Percentiles rank a stretch among this genome's conserved stretches.
Conservation (phyloP, 148 eudicot species). For the Pouteria glomerata region DNA sequence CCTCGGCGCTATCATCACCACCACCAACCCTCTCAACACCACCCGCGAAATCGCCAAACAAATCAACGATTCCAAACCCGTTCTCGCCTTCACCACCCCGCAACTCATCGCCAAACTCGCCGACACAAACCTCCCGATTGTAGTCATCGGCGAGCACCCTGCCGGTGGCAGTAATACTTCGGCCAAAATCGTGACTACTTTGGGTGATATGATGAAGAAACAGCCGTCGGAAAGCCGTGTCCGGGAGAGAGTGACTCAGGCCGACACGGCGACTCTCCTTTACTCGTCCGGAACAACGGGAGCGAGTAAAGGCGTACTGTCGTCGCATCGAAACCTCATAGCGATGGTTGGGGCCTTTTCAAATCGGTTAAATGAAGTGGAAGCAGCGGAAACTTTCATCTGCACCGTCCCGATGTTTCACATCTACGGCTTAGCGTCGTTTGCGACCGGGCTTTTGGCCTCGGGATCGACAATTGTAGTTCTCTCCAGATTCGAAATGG, state of each 20-base stretch:
- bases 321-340: conserved; percentile 73
- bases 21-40: conserved; percentile 83
- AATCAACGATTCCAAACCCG: conserved; percentile 54
- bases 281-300: conserved; percentile 98
- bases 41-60: conserved; percentile 57
- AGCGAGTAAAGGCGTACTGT: conserved; percentile 82
- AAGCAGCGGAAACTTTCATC: conserved; percentile 36
- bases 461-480: conserved; percentile 74
- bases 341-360: conserved; percentile 65
- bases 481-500: conserved; percentile 75
- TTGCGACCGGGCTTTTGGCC: conserved; percentile 70
- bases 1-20: conserved; percentile 83
- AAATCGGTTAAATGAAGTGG: conserved; percentile 33
- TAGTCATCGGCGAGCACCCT: conserved; percentile 28
- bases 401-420: conserved; percentile 97
- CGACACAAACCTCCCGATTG: conserved; percentile 31
- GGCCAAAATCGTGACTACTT: conserved; percentile 30
- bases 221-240: conserved; percentile 26
- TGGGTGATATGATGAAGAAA: conserved; percentile 47
- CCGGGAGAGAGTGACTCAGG: conserved; percentile 50
- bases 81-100: conserved; percentile 55
- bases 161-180: not conserved
- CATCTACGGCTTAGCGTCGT: conserved; percentile 76
- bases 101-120: conserved; percentile 52
- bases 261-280: conserved; percentile 75